Conservation (phyloP, 352 stramenopile species). For the Phytophthora rubi region DNA sequence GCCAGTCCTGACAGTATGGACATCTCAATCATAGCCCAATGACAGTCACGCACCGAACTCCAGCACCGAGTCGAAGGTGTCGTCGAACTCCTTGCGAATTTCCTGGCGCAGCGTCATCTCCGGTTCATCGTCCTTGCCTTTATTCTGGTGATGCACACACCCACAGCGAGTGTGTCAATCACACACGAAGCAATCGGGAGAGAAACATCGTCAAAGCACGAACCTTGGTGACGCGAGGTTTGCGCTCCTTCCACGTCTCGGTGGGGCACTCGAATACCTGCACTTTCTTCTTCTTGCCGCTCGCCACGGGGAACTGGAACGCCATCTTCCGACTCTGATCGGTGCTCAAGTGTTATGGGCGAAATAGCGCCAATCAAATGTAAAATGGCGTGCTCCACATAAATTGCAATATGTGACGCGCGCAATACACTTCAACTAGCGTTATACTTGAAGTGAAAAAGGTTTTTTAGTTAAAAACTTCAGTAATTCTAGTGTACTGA, state of each 20-base stretch:
- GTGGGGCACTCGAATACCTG: conserved; percentile 80
- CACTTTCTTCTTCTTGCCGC: conserved; percentile 78
- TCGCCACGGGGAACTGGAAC: conserved; percentile 79
- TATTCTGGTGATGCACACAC: conserved; percentile 9
- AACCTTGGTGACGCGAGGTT: conserved; percentile 39
- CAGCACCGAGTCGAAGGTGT: conserved; percentile 74
- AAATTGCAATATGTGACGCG: conserved; percentile 33
- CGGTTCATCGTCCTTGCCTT: conserved; percentile 32
- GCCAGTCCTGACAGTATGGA: not conserved
- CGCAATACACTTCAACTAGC: conserved; percentile 18
- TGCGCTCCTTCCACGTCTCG: conserved; percentile 74
- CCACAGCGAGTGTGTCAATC: conserved; percentile 13
- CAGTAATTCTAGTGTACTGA: too few relatives aligned
- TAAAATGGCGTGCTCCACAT: conserved; percentile 15
- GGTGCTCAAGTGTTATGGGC: not conserved
- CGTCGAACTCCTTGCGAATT: conserved; percentile 81
- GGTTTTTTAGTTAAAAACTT: too few relatives aligned
- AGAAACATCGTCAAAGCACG: not conserved
- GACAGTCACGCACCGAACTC: conserved; percentile 58
- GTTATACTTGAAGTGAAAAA: too few relatives aligned
- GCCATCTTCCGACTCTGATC: conserved; percentile 30
- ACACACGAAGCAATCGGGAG: not conserved
- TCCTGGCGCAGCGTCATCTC: conserved; percentile 68
- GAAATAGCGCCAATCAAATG: conserved; percentile 28
- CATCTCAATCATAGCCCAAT: not conserved